These are phyloP conservation scores for Exophiala viscosa DNA, from an alignment of 2,329 filamentous ascomycete species.

Conservation along the genomic window DNA sequence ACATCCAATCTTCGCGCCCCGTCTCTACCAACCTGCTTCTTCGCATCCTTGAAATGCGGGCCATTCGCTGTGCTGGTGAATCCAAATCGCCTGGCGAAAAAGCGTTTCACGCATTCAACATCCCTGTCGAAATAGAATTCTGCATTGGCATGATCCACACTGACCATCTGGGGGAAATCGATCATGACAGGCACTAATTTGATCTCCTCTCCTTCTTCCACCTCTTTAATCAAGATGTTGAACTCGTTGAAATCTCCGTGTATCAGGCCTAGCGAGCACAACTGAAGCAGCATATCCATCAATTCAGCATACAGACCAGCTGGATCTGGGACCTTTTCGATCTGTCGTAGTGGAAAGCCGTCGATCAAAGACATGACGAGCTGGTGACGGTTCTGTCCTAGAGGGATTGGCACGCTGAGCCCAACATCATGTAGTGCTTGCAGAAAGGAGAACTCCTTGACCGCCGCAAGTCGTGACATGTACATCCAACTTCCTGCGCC, in stretches of 20 bases:
- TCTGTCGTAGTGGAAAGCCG: conserved; percentile 85
- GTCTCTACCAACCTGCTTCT: conserved; percentile 66
- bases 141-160: conserved; percentile 87
- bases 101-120: conserved; percentile 90
- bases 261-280: conserved; percentile 84
- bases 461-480: conserved; percentile 83
- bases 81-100: conserved; percentile 83
- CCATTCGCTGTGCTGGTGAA: conserved; percentile 79
- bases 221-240: conserved; percentile 91
- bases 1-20: conserved; percentile 73
- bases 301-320: conserved; percentile 86
- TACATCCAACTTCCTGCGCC: conserved; percentile 94
- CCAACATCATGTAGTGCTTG: conserved; percentile 75
- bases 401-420: conserved; percentile 82
- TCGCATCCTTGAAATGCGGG: conserved; percentile 79
- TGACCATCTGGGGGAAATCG: conserved; percentile 98
- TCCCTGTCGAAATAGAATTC: conserved; percentile 98
- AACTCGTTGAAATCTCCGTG: conserved; percentile 99
- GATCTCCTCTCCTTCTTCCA: conserved; percentile 28
- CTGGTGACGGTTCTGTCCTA: conserved; percentile 88
- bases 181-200: conserved; percentile 76
- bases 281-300: conserved; percentile 76
- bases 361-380: conserved; percentile 95
- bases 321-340: conserved; percentile 77
- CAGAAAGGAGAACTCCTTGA: conserved; percentile 96